These are phyloP conservation scores for Euphorbia neoarborescens DNA, from an alignment of 441 rosid species.

Conservation along the genomic window DNA sequence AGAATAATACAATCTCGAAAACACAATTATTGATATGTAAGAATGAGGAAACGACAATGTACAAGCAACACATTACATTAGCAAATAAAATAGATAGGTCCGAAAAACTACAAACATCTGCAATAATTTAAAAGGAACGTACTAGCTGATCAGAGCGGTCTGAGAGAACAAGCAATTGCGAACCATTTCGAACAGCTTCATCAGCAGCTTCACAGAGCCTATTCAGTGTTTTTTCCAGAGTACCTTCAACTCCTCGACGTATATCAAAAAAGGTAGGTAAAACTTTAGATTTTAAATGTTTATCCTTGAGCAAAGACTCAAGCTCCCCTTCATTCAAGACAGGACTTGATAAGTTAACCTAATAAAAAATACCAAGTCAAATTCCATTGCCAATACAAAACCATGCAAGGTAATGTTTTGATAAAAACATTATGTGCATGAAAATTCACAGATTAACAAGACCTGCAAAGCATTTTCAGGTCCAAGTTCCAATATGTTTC, in stretches of 20 bases:
- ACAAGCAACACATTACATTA: not conserved
- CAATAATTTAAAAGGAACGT: slow-evolving; percentile 14
- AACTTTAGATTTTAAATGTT: slow-evolving; percentile 54
- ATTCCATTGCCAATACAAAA: slow-evolving; percentile 18
- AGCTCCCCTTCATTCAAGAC: slow-evolving; percentile 86
- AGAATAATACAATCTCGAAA: not conserved
- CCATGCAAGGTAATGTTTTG: slow-evolving; percentile 11
- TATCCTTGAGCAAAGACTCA: slow-evolving; percentile 71
- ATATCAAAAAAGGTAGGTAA: slow-evolving; percentile 80
- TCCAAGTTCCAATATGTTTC: slow-evolving; percentile 87
- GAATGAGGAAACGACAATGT: not conserved
- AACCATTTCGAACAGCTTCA: slow-evolving; percentile 96
- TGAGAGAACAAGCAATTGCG: slow-evolving; percentile 87
- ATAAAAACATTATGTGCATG: slow-evolving; percentile 12
- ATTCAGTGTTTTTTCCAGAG: slow-evolving; percentile 58
- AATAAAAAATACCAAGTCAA: slow-evolving; percentile 19
- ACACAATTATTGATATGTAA: slow-evolving; percentile 2
- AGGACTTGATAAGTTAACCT: slow-evolving; percentile 84
- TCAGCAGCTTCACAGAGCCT: slow-evolving; percentile 93
- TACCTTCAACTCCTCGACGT: slow-evolving; percentile 83
- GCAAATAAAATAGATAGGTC: not conserved
- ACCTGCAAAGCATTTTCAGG: slow-evolving; percentile 98
- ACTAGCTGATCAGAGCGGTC: slow-evolving; percentile 78
- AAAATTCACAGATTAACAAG: slow-evolving; percentile 11
- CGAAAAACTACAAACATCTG: not conserved